Base-by-base conservation (phyloP, 2,329 filamentous ascomycete species). In the Zymoseptoria brevis region DNA sequence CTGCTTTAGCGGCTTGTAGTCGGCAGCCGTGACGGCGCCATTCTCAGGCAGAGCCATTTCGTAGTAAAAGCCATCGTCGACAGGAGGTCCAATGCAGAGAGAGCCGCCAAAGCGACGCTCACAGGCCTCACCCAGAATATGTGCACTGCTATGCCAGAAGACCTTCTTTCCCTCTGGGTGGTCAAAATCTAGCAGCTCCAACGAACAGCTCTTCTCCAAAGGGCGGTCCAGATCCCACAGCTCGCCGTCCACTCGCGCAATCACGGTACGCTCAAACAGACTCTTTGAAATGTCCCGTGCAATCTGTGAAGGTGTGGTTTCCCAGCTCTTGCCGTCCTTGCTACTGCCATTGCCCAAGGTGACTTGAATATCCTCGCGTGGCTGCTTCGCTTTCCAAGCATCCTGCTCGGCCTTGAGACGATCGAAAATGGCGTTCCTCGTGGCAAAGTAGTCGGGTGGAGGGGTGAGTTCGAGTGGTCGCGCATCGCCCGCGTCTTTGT, bases 81-180 rank as follows among this genome's bases (percentile, higher is more conserved):
- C 91, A 8, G 90, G 94, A 35, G 94, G 94, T 22, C 94, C 94
- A 73, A 96, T 95, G 75, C 91, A 96, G 52, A 96, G 83, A 68
- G 89, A 87, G 77, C 93, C 96, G 61, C 91, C 90, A 72, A 91
- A 99, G 69, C 91, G 84, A 71, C 88, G 84, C 77, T 99, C 94
- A 54, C 88, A 89, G 61, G 92, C 92, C 76, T 97, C 94, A 67
- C 94, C 94, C n/a, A 99, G 84, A 65, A 96, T 87, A 74, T 99
- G 94, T 51, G 94, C 94, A 69, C 88, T 93, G 19, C 90, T 96
- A 76, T 97, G 94, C 93, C 93, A 99, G 79, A 96, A 99, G 58
- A 97, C 93, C 74, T 90, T 90, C 78, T 94, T 92, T 69, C 90
- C 93, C 76, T 89, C 76, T 4, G 74, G 73, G 74, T 87, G 78